A percentile compares a stretch with the other conserved stretches of the same genome.
These are phyloP conservation scores for Candida chauliodis DNA, from an alignment of 805 yeast species.

Conservation along the genomic window DNA sequence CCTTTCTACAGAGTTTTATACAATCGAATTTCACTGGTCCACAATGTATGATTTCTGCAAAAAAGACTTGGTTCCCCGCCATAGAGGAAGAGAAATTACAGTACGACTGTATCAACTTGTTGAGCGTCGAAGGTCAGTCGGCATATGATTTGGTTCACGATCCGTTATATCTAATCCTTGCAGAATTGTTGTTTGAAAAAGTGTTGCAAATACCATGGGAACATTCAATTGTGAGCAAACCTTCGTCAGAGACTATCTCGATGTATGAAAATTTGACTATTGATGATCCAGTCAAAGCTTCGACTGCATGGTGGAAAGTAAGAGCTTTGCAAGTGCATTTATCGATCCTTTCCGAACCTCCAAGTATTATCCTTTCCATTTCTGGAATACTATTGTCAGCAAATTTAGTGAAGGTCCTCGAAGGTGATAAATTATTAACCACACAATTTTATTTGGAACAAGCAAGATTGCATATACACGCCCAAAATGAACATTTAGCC, in stretches of 20 bases:
- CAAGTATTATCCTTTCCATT: conserved; percentile 45
- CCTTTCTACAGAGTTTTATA: conserved; percentile 62
- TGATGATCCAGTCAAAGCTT: conserved; percentile 38
- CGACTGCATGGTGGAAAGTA: conserved; percentile 72
- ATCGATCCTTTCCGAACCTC: conserved; percentile 61
- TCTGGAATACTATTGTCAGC: conserved; percentile 39
- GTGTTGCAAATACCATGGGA: conserved; percentile 37
- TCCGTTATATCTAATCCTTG: conserved; percentile 31
- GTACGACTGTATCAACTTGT: conserved; percentile 32
- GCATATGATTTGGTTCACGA: conserved; percentile 53
- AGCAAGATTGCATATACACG: conserved; percentile 60
- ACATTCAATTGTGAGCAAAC: conserved; percentile 26
- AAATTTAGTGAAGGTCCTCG: conserved; percentile 23
- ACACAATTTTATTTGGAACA: conserved; percentile 59
- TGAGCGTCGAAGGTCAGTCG: conserved; percentile 62
- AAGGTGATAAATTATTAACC: conserved; percentile 39
- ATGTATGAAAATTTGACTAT: conserved; percentile 7
- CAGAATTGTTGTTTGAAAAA: conserved; percentile 30
- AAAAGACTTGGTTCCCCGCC: conserved; percentile 26
- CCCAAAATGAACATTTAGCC: conserved; percentile 61
- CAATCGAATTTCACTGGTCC: conserved; percentile 88
- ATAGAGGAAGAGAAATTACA: conserved; percentile 18
- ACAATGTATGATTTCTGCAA: conserved; percentile 37
- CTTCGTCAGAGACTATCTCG: conserved; percentile 4
- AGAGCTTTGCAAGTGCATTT: conserved; percentile 63